phyloP scores from a whole-genome alignment of 495 filamentous ascomycete species.

The Venustampulla echinocandica region DNA sequence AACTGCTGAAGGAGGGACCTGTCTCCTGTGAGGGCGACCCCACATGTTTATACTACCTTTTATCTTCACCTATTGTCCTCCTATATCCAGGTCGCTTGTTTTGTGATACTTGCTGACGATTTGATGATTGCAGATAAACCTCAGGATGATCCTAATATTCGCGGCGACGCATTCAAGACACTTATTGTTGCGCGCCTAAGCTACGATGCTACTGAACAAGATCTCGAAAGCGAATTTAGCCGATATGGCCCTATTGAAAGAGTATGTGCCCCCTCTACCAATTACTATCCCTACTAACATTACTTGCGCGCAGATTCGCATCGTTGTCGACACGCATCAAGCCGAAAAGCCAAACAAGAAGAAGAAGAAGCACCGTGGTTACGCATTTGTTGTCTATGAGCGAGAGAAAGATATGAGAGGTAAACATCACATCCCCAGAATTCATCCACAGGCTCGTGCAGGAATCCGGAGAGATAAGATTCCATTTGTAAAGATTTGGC shows the following conservation, averaged over 20 bases:
- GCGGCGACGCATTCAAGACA: conserved; percentile 91
- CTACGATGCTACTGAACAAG: conserved; percentile 79
- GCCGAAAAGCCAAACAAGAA: conserved; percentile 63
- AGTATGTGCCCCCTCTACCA: conserved; percentile 38
- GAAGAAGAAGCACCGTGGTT: conserved; percentile 81
- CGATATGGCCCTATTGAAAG: conserved; percentile 92
- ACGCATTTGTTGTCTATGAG: conserved; percentile 96
- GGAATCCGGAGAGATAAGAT: conserved; percentile 26
- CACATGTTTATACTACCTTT: conserved; percentile 16
- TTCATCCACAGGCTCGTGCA: conserved; percentile 30
- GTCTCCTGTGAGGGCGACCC: conserved; percentile 51
- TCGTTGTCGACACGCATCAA: conserved; percentile 61
- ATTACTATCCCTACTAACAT: conserved; percentile 8
- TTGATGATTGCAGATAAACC: conserved; percentile 49
- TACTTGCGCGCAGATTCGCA: conserved; percentile 62
- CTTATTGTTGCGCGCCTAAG: conserved; percentile 85
- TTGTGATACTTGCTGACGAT: conserved; percentile 10
- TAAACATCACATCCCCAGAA: conserved; percentile 44
- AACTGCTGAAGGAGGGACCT: conserved; percentile 56
- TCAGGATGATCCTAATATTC: conserved; percentile 68
- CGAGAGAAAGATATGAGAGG: conserved; percentile 99
- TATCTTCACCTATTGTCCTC: conserved; percentile 16
- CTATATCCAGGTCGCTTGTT: conserved; percentile 6
- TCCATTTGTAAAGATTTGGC: conserved; percentile 38
- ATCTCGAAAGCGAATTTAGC: conserved; percentile 89